These are phyloP conservation scores for Ilyonectria sp. DNA, from an alignment of 2,329 filamentous ascomycete species.

Conservation along the genomic window DNA sequence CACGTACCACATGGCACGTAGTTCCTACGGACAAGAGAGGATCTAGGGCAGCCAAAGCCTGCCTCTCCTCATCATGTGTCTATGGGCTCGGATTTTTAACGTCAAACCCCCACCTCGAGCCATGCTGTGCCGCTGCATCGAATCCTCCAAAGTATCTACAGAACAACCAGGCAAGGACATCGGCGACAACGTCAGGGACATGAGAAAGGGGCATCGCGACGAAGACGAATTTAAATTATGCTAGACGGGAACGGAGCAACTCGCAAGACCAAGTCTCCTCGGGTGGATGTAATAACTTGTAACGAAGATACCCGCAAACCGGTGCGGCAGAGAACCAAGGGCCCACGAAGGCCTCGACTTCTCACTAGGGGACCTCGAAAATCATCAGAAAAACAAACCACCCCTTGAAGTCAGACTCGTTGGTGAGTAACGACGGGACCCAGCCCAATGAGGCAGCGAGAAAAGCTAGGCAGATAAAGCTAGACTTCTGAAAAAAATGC, in stretches of 20 bases:
- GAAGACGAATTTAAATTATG: not conserved
- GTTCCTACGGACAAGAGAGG: no score
- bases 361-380: not conserved
- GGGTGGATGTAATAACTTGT: no score
- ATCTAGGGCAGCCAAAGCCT: no score
- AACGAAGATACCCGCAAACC: not conserved
- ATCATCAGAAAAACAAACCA: slow-evolving; percentile 1
- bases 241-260: slow-evolving; percentile 3
- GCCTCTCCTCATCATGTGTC: no score
- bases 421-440: not conserved
- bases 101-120: no score
- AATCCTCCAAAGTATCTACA: no score
- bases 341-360: not conserved
- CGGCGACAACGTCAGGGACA: not conserved
- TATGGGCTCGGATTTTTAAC: no score
- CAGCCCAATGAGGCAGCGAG: slow-evolving; percentile 1
- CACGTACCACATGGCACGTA: no score
- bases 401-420: not conserved
- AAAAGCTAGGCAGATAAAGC: slow-evolving; percentile 24
- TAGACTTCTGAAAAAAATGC: slow-evolving; percentile 32
- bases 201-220: not conserved
- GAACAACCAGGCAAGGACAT: no score
- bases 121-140: no score
- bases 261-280: not conserved
- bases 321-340: not conserved